phyloP scores from a whole-genome alignment of 2,329 filamentous ascomycete genomes.

The Penicillium hesseltinei region DNA sequence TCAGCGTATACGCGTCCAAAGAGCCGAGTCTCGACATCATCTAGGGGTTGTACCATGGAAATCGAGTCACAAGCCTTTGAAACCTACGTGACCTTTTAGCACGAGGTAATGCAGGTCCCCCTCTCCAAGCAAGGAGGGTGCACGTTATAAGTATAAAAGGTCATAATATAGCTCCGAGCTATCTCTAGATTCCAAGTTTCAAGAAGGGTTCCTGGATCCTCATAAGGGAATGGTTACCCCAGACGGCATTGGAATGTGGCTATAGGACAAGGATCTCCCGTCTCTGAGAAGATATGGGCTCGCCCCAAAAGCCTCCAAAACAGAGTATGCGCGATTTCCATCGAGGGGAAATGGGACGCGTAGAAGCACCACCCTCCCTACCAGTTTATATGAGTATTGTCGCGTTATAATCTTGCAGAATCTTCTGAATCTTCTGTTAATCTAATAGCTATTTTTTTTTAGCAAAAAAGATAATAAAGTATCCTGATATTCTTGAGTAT shows the following conservation, averaged over 20 bases:
- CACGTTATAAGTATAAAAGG: neutral
- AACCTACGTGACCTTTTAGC: neutral
- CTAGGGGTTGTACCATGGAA: neutral
- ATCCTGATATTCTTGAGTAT: neutral
- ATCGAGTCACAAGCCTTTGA: neutral
- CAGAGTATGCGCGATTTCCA: slow-evolving; percentile 10
- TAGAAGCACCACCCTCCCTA: neutral
- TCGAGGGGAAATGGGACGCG: slow-evolving; percentile 4
- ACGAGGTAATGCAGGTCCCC: slow-evolving; percentile 8
- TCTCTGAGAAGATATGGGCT: neutral
- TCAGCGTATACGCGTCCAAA: neutral
- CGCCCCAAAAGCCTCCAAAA: neutral
- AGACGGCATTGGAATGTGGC: slow-evolving; percentile 7
- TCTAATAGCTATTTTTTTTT: neutral
- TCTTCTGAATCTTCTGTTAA: neutral
- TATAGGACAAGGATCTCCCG: neutral
- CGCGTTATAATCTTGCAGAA: neutral
- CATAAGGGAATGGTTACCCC: neutral
- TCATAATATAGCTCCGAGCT: neutral
- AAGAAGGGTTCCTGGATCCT: slow-evolving; percentile 1
- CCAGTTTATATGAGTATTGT: neutral
- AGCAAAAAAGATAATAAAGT: neutral
- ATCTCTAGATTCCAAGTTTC: neutral
- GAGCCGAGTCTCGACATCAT: neutral
- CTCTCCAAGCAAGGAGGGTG: neutral